Evolutionary conservation across 2,329 filamentous ascomycete genomes (phyloP), one percentile per base, ranked within the genome.

Genomic region (Exserohilum rostratum): DNA sequence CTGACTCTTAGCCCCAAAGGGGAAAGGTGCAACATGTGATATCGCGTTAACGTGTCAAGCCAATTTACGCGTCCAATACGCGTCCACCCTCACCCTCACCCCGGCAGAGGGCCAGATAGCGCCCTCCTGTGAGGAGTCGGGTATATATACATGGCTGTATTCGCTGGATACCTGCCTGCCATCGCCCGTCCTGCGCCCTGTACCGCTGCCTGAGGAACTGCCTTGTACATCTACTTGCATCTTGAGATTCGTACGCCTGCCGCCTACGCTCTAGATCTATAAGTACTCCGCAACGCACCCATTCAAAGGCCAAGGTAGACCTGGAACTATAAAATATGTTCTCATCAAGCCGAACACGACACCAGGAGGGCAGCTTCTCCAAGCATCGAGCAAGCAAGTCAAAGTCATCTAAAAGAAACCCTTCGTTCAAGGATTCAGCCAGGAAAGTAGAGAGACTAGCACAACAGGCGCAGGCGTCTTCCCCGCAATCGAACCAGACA

Each of bases 341-440:
- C 52, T 68, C 69, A 65, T 72, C 69, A 62, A 61, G 54, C 57
- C 65, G 69, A 63, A 61, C 69, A 48, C 65, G 67, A 53, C 61
- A 69, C 46, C 66, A 61, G 47, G 64, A 70, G 35, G 69, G 69
- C 27, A 75, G 71, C 65, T 71, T 76, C 60, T 75, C 73, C 22
- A 74, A 75, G 63, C 68, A 75, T 59, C 69, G 74, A 54, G 69
- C 73, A 50, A 70, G 65, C 67, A 75, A 75, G 55, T 72, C 72
- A 7, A 75, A 72, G 56, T 70, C 73, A 6, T 58, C 67, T 59
- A 76, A 73, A 64, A 72, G 69, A 61, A 73, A 74, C 33, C 64
- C 69, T 30, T 76, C 74, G 9, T 71, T 76, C 62, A 71, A 62
- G 44, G 67, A 74, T 53, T 70, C 71, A 39, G 59, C 70, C 20